A percentile compares a stretch with the other conserved stretches of the same genome.
phyloP scores from a whole-genome alignment of 1,284 basidiomycete genomes.

The Sporisorium scitamineum region DNA sequence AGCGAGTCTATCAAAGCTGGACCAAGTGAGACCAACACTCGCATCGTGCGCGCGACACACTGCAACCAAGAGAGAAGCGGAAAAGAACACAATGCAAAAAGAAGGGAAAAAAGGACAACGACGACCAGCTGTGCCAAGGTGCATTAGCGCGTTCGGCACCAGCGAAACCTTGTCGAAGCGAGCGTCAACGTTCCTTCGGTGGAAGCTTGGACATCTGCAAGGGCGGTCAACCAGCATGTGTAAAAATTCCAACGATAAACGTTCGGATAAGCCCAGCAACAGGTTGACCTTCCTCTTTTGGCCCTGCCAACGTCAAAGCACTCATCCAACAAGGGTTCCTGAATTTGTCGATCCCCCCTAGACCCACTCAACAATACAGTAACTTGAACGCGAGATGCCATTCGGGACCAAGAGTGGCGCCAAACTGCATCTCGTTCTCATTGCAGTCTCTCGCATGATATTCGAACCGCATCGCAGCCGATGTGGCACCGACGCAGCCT shows the following conservation, averaged over 20 bases:
- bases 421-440: not conserved
- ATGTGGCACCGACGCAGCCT: not conserved
- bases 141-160: constrained; percentile 8
- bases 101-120: not conserved
- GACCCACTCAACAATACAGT: no score
- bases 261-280: not conserved
- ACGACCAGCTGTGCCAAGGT: not conserved
- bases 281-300: not conserved
- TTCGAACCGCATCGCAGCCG: not conserved
- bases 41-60: not conserved
- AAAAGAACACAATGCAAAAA: not conserved
- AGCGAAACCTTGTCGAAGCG: constrained; percentile 1
- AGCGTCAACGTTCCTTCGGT: not conserved
- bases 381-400: no score
- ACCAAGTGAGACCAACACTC: constrained; percentile 6
- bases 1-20: not conserved
- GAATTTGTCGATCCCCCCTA: not conserved
- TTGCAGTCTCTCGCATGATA: not conserved
- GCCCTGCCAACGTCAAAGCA: not conserved
- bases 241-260: not conserved
- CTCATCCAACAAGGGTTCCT: not conserved
- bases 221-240: constrained; percentile 8
- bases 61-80: not conserved
- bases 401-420: not conserved
- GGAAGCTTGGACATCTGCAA: constrained; percentile 4